phyloP scores from a whole-genome alignment of 1,284 basidiomycete species.

The Cerioporus squamosus region DNA sequence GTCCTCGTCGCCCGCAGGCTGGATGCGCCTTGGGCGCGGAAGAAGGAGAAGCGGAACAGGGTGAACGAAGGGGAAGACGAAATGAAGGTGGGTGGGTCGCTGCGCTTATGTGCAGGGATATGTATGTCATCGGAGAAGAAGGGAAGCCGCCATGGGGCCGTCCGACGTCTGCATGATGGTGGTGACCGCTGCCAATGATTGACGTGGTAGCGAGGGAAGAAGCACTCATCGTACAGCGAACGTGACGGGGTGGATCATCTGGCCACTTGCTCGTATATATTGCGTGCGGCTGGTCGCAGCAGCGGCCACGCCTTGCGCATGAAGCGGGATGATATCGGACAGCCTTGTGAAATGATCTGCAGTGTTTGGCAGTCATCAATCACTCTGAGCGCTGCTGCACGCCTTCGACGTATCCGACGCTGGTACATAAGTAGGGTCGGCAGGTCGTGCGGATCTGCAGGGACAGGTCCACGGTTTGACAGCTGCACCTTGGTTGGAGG shows the following conservation, averaged over 20 bases:
- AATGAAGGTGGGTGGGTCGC: constrained; percentile 17
- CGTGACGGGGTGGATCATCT: constrained; percentile 18
- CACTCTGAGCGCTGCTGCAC: constrained; percentile 5
- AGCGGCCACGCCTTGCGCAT: constrained; percentile 1
- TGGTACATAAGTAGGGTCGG: not conserved
- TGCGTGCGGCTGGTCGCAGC: not conserved
- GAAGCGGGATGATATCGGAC: constrained; percentile 2
- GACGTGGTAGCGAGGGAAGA: constrained; percentile 27
- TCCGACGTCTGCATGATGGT: constrained; percentile 15
- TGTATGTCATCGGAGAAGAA: constrained; percentile 18
- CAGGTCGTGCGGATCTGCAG: constrained; percentile 15
- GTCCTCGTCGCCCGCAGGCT: constrained; percentile 25
- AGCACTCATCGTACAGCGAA: constrained; percentile 19
- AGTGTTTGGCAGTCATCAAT: constrained; percentile 18
- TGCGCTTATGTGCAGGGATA: constrained; percentile 14
- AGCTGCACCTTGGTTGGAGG: not conserved
- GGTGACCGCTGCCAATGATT: constrained; percentile 22
- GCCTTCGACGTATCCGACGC: not conserved
- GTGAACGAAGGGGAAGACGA: constrained; percentile 14
- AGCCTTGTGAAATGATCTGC: constrained; percentile 25
- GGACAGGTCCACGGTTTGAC: constrained; percentile 2
- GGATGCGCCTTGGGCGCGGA: constrained; percentile 28
- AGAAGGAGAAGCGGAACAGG: constrained; percentile 14
- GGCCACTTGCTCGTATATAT: constrained; percentile 17
- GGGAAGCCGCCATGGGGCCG: constrained; percentile 20